Evolutionary conservation across 768 basidiomycete species (phyloP), one percentile per base, ranked within the genome.

Genomic region (Neoboletus brunneissimus): DNA sequence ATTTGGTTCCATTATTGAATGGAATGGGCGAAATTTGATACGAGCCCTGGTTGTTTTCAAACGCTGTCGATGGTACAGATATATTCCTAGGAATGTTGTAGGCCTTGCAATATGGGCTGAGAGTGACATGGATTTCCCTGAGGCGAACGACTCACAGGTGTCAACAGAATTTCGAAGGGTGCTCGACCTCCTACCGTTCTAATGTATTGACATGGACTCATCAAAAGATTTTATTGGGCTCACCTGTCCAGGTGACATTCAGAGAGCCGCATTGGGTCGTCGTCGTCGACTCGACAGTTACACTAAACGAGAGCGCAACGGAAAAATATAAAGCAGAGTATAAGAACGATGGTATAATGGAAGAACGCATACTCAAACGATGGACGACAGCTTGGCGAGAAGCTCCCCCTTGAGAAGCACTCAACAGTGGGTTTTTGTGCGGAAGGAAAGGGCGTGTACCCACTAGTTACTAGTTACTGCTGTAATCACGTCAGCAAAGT

Each of bases 181-280:
- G 81, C 69, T 10, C 67, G 73, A 34, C 87, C 88, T 59, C 84
- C 87, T 88, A 54, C 54, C 38, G 34, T 53, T 34, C 22, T 25
- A 47, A 37, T 11, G 37, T 20, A 44, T 56, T 43, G 42, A 53
- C 15, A 60, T 37, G 44, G 29, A 42, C 4, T 41, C 37, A 37
- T 18, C 25, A 31, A 27, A 15, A 37, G 13, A 46, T 13, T 18
- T 9, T 43, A 32, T 42, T 47, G 25, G n/a, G 31, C 76, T 64
- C 64, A 86, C 89, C 87, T 54, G 75, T 73, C 87, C 88, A 89
- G 32, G 78, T 75, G 50, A 91, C 62, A 44, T 70, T 65, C n/a
- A 89, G 70, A 65, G 80, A 68, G 59, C 82, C 87, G 65, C 89
- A 91, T 66, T 85, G 72, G 0, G 83, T 5, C 85, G 79, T 56